phyloP scores from a whole-genome alignment of 805 yeast genomes.

The Saccharomycopsis sp. region DNA sequence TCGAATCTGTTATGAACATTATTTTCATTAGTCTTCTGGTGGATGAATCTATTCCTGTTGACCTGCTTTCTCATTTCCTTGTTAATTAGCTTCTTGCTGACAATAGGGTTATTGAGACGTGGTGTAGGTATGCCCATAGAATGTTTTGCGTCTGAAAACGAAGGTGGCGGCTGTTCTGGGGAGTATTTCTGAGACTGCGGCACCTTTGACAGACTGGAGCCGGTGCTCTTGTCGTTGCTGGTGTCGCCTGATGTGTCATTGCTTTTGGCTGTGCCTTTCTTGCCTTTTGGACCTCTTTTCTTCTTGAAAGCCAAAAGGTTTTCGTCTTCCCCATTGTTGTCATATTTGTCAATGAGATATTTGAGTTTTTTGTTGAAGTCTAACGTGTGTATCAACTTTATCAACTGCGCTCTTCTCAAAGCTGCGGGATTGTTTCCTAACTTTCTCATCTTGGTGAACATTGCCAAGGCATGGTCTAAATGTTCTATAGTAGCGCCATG shows the following conservation, averaged over 20 bases:
- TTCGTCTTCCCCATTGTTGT: constrained; percentile 34
- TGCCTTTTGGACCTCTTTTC: not conserved
- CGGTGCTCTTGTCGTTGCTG: not conserved
- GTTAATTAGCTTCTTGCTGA: constrained; percentile 14
- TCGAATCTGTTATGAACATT: not conserved
- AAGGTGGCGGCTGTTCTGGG: not conserved
- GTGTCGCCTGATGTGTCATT: not conserved
- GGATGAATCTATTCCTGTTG: constrained; percentile 15
- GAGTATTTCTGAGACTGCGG: not conserved
- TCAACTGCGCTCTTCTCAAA: constrained; percentile 60
- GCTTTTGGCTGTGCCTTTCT: not conserved
- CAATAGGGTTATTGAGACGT: not conserved
- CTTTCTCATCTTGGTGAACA: constrained; percentile 69
- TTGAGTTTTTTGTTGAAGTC: constrained; percentile 64
- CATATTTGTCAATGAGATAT: constrained; percentile 49
- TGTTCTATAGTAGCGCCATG: constrained; percentile 69
- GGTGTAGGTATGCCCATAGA: not conserved
- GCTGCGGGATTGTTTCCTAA: constrained; percentile 80
- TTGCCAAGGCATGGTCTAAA: constrained; percentile 61
- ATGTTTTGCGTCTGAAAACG: not conserved
- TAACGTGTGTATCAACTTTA: constrained; percentile 55
- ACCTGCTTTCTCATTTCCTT: constrained; percentile 18
- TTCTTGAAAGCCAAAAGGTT: not conserved
- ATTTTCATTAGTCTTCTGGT: constrained; percentile 4
- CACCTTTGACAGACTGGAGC: not conserved